Evolutionary conservation across 2,329 filamentous ascomycete species (phyloP).

Genomic region (Graphilbum ipis-grandicollis): DNA sequence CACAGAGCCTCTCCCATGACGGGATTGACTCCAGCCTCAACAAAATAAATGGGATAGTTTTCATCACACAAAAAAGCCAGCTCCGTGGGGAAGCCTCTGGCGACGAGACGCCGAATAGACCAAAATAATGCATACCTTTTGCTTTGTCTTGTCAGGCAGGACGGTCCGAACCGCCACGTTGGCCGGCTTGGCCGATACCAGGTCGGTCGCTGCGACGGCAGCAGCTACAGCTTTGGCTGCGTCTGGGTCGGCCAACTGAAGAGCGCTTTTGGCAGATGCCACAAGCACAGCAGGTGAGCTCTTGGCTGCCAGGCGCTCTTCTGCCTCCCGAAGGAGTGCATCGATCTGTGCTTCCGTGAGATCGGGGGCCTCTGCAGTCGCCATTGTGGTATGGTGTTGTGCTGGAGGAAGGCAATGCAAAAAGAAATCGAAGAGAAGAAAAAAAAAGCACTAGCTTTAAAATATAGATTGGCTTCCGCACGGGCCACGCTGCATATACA

Average conservation of each 20-base stretch:
- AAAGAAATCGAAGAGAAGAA: not conserved
- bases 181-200: constrained; percentile 5
- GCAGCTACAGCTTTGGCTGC: constrained; percentile 6
- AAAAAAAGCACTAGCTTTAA: no score
- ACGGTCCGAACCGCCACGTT: constrained; percentile 15
- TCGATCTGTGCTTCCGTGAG: constrained; percentile 20
- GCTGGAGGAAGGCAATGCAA: not conserved
- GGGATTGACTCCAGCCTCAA: constrained; percentile 62
- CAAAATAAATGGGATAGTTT: constrained; percentile 46
- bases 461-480: no score
- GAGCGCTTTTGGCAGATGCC: not conserved
- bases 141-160: constrained; percentile 11
- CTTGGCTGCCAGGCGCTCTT: constrained; percentile 17
- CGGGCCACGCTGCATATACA: no score
- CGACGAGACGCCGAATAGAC: no score
- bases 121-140: constrained; percentile 17
- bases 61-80: constrained; percentile 40
- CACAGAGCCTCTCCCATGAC: constrained; percentile 62
- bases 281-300: not conserved
- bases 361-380: constrained; percentile 7
- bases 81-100: not conserved
- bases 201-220: not conserved
- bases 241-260: constrained; percentile 1
- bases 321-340: constrained; percentile 20
- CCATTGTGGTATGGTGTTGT: not conserved